phyloP scores from a whole-genome alignment of 352 stramenopile genomes.

The Plasmopara viticola region DNA sequence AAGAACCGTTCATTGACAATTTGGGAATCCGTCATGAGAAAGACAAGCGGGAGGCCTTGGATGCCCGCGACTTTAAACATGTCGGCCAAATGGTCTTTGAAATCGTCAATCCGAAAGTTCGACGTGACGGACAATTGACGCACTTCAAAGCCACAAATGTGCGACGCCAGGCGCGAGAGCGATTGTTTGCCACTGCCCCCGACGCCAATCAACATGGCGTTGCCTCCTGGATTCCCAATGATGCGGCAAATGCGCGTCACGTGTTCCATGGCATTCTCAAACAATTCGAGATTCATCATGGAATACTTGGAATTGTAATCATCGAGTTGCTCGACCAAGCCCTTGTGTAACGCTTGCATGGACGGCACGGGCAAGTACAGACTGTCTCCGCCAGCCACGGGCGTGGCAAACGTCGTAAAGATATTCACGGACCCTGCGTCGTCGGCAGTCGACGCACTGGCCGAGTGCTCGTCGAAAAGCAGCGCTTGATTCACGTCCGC shows the following conservation, averaged over 20 bases:
- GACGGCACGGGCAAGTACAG: constrained; percentile 67
- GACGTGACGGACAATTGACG: constrained; percentile 93
- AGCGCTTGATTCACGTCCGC: constrained; percentile 79
- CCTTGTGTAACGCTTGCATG: constrained; percentile 85
- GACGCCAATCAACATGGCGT: constrained; percentile 97
- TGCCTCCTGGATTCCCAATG: constrained; percentile 94
- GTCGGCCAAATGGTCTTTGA: constrained; percentile 95
- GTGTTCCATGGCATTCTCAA: constrained; percentile 96
- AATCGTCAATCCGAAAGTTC: constrained; percentile 94
- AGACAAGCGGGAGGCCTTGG: constrained; percentile 91
- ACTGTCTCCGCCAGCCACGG: constrained; percentile 52
- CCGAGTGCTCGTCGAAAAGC: constrained; percentile 71
- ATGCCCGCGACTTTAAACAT: constrained; percentile 96
- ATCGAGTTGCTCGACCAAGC: constrained; percentile 92
- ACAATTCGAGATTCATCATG: constrained; percentile 98
- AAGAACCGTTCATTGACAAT: constrained; percentile 98
- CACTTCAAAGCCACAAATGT: constrained; percentile 96
- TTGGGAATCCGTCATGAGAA: constrained; percentile 97
- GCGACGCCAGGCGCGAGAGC: constrained; percentile 92
- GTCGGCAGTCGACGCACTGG: constrained; percentile 16
- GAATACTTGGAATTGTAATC: constrained; percentile 96
- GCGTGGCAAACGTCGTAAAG: constrained; percentile 92
- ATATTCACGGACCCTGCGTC: constrained; percentile 71
- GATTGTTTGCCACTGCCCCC: constrained; percentile 96
- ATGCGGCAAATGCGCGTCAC: constrained; percentile 95